Base-by-base conservation (phyloP, 805 yeast genomes). In the Cyberlindnera petersonii region DNA sequence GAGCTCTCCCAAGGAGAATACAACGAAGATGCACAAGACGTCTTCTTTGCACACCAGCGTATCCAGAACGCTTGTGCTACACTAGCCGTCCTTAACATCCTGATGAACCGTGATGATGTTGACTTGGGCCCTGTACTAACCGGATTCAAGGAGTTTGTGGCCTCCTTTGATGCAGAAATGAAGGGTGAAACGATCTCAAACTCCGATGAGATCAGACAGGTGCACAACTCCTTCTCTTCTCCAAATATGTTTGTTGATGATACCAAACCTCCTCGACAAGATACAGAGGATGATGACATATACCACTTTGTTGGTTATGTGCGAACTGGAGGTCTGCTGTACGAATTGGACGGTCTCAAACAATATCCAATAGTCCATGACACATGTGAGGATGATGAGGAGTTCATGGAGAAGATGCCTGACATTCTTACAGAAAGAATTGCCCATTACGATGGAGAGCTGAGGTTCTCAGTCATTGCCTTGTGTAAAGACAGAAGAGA, bases 11-110 rank as follows among this genome's bases (percentile, higher is more conserved):
- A 63, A 38, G 82, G 82, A 4, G 53, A 47, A 5, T 74, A 67
- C 44, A 74, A 70, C 40, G 60, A 52, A 17, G 51, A 50, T 10
- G 53, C 52, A n/a, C 45, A 49, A 9, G 52, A 56, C 9, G 64
- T 80, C 2, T 79, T 75, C 53, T 80, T 80, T 53, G 84, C 85
- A 6, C 68, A 68, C 33, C 86, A 80, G 53, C 73, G 73, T 20
- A 75, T 79, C 38, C 77, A 75, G 49, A 79, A 80, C 50, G 85
- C 86, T 4, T 80, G 86, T 58, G 86, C 82, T n/a, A 80, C 86
- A 1, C 83, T 76, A 50, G 86, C 86, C 1, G 79, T 80, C 17
- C 61, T 80, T 40, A 75, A 78, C 40, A 61, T 78, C 8, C 58
- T 80, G 37, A 49, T 80, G 42, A 76, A 75, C 50, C 36, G 66